These are phyloP conservation scores for Trichoderma lentiforme DNA, from an alignment of 2,329 filamentous ascomycete species.

Conservation along the genomic window DNA sequence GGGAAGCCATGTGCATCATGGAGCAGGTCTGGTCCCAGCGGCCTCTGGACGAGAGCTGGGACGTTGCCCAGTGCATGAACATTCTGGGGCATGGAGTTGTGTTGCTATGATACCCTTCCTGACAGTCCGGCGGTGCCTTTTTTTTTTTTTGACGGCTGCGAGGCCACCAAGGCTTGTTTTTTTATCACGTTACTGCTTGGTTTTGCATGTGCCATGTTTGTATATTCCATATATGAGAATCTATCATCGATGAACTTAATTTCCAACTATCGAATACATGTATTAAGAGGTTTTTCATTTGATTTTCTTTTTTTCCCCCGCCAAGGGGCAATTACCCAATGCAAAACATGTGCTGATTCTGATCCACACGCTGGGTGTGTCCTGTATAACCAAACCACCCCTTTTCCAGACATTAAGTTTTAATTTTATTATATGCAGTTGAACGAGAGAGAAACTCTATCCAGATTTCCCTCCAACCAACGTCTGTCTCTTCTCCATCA, in stretches of 20 bases:
- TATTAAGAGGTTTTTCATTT: neutral
- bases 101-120: slow-evolving; percentile 34
- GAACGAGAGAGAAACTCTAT: neutral
- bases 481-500: neutral
- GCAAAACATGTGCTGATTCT: neutral
- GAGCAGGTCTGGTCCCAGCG: slow-evolving; percentile 44
- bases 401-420: neutral
- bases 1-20: slow-evolving; percentile 44
- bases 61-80: slow-evolving; percentile 42
- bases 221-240: neutral
- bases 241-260: neutral
- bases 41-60: slow-evolving; percentile 42
- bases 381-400: neutral
- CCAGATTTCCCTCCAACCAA: neutral
- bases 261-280: neutral
- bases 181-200: neutral
- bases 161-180: neutral
- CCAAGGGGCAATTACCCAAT: neutral
- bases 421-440: neutral
- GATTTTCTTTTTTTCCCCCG: neutral
- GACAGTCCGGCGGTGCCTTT: neutral
- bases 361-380: neutral
- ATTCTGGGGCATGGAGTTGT: slow-evolving; percentile 39
- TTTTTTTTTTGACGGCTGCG: neutral
- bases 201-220: neutral